These are phyloP conservation scores for Saccharomycopsis olivae DNA, from an alignment of 805 yeast genomes.

Conservation along the genomic window DNA sequence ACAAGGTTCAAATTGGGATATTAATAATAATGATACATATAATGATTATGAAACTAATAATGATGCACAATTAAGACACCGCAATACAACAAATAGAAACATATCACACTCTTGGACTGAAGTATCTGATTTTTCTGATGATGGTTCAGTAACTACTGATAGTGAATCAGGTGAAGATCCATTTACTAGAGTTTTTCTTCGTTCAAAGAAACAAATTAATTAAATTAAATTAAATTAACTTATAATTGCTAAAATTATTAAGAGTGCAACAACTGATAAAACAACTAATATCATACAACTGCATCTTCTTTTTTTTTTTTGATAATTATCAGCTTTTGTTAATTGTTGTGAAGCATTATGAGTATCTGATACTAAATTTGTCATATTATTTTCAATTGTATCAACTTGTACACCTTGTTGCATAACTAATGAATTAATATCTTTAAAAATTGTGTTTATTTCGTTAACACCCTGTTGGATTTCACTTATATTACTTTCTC, in stretches of 20 bases:
- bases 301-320: slow-evolving; percentile 61
- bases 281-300: slow-evolving; percentile 54
- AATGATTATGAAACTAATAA: too few species aligned
- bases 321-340: slow-evolving; percentile 64
- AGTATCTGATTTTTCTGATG: too few species aligned
- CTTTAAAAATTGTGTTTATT: slow-evolving; percentile 76
- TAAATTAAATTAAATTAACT: too few species aligned
- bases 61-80: too few species aligned
- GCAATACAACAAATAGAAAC: too few species aligned
- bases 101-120: too few species aligned
- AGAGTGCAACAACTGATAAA: slow-evolving; percentile 44
- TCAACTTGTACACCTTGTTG: slow-evolving; percentile 85
- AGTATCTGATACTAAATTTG: slow-evolving; percentile 51
- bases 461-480: slow-evolving; percentile 74
- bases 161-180: too few species aligned
- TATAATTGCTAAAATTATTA: slow-evolving; percentile 48
- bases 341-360: slow-evolving; percentile 65
- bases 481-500: slow-evolving; percentile 61
- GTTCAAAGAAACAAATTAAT: too few species aligned
- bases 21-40: too few species aligned
- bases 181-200: too few species aligned
- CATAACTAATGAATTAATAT: slow-evolving; percentile 62
- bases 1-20: too few species aligned
- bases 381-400: slow-evolving; percentile 70
- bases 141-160: too few species aligned